Evolutionary conservation across 495 filamentous ascomycete genomes (phyloP), one percentile per base, ranked within the genome.

Genomic region (Collariella sp.): DNA sequence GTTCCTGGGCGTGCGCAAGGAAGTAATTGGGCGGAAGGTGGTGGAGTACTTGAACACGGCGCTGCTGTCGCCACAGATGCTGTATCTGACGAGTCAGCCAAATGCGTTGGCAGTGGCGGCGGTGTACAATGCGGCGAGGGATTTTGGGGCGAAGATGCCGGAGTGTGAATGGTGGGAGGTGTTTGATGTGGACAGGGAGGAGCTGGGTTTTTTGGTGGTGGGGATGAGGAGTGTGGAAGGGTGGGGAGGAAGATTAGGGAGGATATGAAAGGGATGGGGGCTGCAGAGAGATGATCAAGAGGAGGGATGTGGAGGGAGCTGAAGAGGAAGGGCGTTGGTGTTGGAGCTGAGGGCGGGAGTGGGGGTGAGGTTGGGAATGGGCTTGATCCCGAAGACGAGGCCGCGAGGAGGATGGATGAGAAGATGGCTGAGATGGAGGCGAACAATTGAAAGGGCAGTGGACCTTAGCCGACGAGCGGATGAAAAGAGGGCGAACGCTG

Each of bases 151-250:
- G 26, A 88, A 86, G 65, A 75, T 97, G 68, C 86, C 91, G 2
- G 83, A 83, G 46, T 76, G 72, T 22, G 84, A 88, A 46, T 98
- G 93, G 93, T 98, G 93, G 93, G 90, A 94, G 70, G 87, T 96
- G 0, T 97, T 98, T 68, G 93, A 98, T 72, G 87, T 90, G n/a
- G 91, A 96, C 46, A 76, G 94, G 19, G 93, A 98, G 76, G 90
- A 95, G 66, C 73, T 97, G 44, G 93, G 93, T 3, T 97, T 97
- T 61, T 62, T 98, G 58, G 91, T 95, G 12, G 88, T 95, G 23
- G 90, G 75, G 0, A 82, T 98, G 81, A 71, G 79, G 45, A 95
- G 91, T 52, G 75, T 91, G 42, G 84, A 86, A 58, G 83, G 81
- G 0, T 91, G 86, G 69, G 81, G 61, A 58, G 59, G 56, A 70